A percentile compares a stretch with the other conserved stretches of the same genome.
Conservation (phyloP, 2,329 filamentous ascomycete species). For the Scedosporium minutisporum region DNA sequence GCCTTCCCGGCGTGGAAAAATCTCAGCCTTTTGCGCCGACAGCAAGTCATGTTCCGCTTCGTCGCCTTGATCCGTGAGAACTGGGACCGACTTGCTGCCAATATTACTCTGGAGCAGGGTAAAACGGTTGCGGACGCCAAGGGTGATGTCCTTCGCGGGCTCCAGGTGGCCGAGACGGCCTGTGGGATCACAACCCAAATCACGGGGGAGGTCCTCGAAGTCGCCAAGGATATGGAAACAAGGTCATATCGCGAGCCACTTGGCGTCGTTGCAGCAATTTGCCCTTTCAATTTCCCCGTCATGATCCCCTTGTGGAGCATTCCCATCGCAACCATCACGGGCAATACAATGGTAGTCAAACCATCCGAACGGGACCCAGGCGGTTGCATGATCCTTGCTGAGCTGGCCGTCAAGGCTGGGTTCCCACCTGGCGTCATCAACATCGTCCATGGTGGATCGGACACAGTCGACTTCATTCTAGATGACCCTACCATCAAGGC, state of each 20-base stretch:
- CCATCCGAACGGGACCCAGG: constrained; percentile 79
- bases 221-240: constrained; percentile 85
- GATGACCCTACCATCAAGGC: constrained; percentile 81
- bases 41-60: constrained; percentile 84
- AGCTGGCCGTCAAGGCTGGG: constrained; percentile 69
- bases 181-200: constrained; percentile 72
- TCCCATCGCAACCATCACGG: constrained; percentile 72
- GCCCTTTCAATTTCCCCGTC: constrained; percentile 84
- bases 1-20: constrained; percentile 66
- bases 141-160: constrained; percentile 70
- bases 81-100: constrained; percentile 75
- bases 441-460: constrained; percentile 72
- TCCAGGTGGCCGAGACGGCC: constrained; percentile 78
- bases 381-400: constrained; percentile 75
- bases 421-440: constrained; percentile 78
- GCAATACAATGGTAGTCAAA: constrained; percentile 77
- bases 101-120: constrained; percentile 79
- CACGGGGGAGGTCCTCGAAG: constrained; percentile 75
- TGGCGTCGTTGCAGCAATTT: constrained; percentile 74
- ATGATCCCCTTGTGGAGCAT: constrained; percentile 93
- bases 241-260: constrained; percentile 72
- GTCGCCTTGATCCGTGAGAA: constrained; percentile 71
- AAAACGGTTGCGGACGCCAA: constrained; percentile 79
- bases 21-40: constrained; percentile 62
- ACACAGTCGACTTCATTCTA: constrained; percentile 76